These are phyloP conservation scores for Exophiala lecanii-corni DNA, from an alignment of 2,329 filamentous ascomycete species.

Conservation along the genomic window DNA sequence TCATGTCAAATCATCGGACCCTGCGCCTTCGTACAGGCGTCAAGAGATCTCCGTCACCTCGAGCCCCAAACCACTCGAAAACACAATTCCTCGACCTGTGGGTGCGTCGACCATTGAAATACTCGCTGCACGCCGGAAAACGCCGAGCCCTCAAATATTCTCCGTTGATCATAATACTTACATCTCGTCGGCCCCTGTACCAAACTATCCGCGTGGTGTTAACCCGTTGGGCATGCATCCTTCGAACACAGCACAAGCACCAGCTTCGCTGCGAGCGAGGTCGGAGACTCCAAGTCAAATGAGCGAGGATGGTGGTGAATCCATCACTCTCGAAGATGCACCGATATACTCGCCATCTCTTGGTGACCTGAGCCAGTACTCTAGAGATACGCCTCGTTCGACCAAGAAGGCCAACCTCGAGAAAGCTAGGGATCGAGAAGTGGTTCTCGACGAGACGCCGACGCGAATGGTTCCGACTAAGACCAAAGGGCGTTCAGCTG, in stretches of 20 bases:
- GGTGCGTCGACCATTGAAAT: background rate
- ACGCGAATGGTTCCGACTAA: conserved; percentile 6
- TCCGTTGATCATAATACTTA: conserved; percentile 15
- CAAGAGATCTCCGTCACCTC: background rate
- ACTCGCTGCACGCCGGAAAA: background rate
- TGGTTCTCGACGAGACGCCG: conserved; percentile 9
- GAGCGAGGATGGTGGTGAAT: conserved; percentile 16
- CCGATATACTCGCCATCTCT: conserved; percentile 26
- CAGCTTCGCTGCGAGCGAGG: background rate
- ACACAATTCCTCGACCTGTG: background rate
- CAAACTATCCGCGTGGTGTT: conserved; percentile 9
- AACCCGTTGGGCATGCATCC: conserved; percentile 25
- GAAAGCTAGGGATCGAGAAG: background rate
- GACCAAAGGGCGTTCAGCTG: background rate
- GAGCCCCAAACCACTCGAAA: background rate
- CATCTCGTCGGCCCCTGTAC: conserved; percentile 10
- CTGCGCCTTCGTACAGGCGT: conserved; percentile 1
- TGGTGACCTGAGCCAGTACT: conserved; percentile 24
- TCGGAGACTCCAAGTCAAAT: conserved; percentile 1
- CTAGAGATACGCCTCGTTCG: conserved; percentile 19
- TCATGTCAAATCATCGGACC: conserved; percentile 3
- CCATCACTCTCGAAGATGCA: conserved; percentile 18
- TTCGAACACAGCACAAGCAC: conserved; percentile 2
- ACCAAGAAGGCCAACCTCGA: background rate
- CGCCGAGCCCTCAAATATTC: conserved; percentile 14